Conservation (phyloP, 352 stramenopile species). For the Peronospora destructor region DNA sequence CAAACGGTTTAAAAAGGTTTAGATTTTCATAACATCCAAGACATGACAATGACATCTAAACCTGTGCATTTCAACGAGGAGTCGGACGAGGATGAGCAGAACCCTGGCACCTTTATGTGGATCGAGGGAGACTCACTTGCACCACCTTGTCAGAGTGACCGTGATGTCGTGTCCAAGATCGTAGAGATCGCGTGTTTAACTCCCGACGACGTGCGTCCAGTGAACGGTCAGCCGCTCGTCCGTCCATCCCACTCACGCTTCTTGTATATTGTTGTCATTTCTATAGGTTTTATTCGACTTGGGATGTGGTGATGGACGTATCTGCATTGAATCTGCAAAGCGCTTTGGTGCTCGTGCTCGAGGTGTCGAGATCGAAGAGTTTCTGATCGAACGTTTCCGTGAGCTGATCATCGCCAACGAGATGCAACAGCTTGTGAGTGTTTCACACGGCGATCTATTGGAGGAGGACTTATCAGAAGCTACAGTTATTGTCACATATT, state of each 20-base stretch:
- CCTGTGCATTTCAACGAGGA: constrained; percentile 29
- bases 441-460: constrained; percentile 43
- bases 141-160: constrained; percentile 53
- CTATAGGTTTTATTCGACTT: constrained; percentile 44
- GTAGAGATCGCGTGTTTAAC: constrained; percentile 41
- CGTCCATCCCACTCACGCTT: constrained; percentile 1
- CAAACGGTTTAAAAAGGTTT: not conserved
- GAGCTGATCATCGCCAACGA: constrained; percentile 29
- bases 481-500: constrained; percentile 54
- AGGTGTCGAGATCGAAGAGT: constrained; percentile 53
- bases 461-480: constrained; percentile 43
- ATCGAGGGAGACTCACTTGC: constrained; percentile 55
- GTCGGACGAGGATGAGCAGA: constrained; percentile 36
- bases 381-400: constrained; percentile 42
- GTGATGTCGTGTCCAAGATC: constrained; percentile 49
- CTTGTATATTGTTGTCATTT: not conserved
- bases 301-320: constrained; percentile 50
- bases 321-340: constrained; percentile 47
- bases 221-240: not conserved
- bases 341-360: constrained; percentile 36
- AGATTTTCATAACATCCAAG: not conserved
- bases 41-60: constrained; percentile 12
- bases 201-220: constrained; percentile 34
- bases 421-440: constrained; percentile 37
- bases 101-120: constrained; percentile 50